Evolutionary conservation across 2,329 filamentous ascomycete genomes (phyloP).

Genomic region (Aureobasidium sp.): DNA sequence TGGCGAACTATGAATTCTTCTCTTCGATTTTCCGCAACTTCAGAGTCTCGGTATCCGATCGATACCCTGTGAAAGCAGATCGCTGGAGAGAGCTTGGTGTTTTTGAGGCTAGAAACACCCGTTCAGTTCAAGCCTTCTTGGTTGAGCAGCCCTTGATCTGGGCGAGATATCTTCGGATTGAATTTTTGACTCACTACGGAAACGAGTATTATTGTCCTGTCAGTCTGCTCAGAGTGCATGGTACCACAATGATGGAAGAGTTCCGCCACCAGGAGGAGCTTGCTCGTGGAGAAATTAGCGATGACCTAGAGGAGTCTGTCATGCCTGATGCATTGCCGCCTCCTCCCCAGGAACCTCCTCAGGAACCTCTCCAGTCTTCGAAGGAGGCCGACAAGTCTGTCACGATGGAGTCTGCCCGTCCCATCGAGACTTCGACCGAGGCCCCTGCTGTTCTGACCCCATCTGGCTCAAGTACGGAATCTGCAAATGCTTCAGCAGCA

Average conservation of each 20-base stretch:
- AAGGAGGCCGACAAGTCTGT: slow-evolving; percentile 13
- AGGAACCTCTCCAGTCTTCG: slow-evolving; percentile 1
- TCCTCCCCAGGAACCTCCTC: slow-evolving; percentile 9
- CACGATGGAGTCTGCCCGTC: neutral
- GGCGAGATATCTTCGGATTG: slow-evolving; percentile 85
- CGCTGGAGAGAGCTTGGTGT: slow-evolving; percentile 85
- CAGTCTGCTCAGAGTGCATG: slow-evolving; percentile 83
- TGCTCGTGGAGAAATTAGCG: slow-evolving; percentile 47
- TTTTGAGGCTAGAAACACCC: slow-evolving; percentile 84
- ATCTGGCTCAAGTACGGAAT: neutral
- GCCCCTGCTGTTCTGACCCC: neutral
- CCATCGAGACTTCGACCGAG: neutral
- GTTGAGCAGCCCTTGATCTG: slow-evolving; percentile 94
- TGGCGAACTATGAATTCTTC: slow-evolving; percentile 99
- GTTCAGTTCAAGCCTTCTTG: slow-evolving; percentile 88
- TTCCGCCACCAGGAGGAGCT: slow-evolving; percentile 78
- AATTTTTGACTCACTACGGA: slow-evolving; percentile 88
- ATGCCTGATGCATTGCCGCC: slow-evolving; percentile 3
- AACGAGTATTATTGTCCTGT: slow-evolving; percentile 96
- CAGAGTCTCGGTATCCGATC: slow-evolving; percentile 83
- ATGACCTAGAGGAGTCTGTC: slow-evolving; percentile 48
- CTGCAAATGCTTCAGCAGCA: neutral
- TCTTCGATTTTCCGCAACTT: slow-evolving; percentile 93
- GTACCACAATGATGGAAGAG: slow-evolving; percentile 89
- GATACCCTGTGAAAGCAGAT: slow-evolving; percentile 84